These are phyloP conservation scores for Penicillium steckii DNA, from an alignment of 495 filamentous ascomycete genomes.

Conservation along the genomic window DNA sequence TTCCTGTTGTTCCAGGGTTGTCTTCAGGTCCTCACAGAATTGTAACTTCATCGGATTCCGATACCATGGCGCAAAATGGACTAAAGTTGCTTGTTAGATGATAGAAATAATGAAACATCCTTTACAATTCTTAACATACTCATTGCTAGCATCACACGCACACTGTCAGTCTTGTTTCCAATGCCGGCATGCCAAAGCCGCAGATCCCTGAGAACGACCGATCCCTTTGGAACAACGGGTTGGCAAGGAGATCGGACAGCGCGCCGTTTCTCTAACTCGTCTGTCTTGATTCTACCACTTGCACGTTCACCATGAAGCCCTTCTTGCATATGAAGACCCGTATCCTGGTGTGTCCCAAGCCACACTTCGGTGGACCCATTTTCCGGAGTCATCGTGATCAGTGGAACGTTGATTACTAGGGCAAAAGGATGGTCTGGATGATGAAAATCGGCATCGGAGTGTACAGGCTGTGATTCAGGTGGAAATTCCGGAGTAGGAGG, in stretches of 20 bases:
- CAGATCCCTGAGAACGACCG: slow-evolving; percentile 53
- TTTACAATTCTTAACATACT: slow-evolving; percentile 32
- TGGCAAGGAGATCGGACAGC: slow-evolving; percentile 46
- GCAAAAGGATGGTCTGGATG: slow-evolving; percentile 55
- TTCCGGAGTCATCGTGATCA: slow-evolving; percentile 49
- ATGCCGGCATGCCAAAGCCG: slow-evolving; percentile 62
- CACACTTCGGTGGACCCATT: slow-evolving; percentile 62
- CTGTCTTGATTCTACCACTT: slow-evolving; percentile 45
- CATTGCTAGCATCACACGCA: slow-evolving; percentile 58
- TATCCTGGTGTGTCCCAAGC: slow-evolving; percentile 53
- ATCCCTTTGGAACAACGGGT: slow-evolving; percentile 50
- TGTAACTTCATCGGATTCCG: slow-evolving; percentile 51
- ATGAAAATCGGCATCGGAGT: slow-evolving; percentile 56
- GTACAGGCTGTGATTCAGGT: slow-evolving; percentile 49
- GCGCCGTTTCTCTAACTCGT: slow-evolving; percentile 39
- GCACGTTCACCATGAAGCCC: slow-evolving; percentile 47
- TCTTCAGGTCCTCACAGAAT: slow-evolving; percentile 43
- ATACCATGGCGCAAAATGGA: slow-evolving; percentile 47
- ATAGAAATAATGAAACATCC: background rate
- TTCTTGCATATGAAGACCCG: slow-evolving; percentile 40
- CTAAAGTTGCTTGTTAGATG: slow-evolving; percentile 5
- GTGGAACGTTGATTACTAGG: slow-evolving; percentile 53
- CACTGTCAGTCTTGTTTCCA: slow-evolving; percentile 49
- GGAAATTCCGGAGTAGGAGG: slow-evolving; percentile 37
- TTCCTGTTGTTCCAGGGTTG: slow-evolving; percentile 28